phyloP scores from a whole-genome alignment of 345 rosid species.

The Populus simonii region DNA sequence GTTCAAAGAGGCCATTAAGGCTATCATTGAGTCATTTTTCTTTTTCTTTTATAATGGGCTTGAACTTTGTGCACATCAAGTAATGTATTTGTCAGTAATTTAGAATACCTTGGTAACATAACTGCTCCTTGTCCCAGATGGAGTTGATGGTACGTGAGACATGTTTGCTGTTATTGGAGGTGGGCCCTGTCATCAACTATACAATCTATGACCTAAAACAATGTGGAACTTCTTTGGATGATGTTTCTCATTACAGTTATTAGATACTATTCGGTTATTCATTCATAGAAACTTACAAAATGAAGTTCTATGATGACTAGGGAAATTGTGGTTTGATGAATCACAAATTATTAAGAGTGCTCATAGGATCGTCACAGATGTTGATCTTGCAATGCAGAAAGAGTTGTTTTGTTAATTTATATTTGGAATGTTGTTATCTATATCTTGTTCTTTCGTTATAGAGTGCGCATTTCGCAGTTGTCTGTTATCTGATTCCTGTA shows the following conservation, averaged over 20 bases:
- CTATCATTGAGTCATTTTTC: not conserved
- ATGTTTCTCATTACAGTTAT: not conserved
- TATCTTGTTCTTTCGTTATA: not conserved
- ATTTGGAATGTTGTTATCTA: not conserved
- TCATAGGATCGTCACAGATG: not conserved
- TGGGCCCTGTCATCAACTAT: slow-evolving; percentile 52
- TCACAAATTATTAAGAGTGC: not conserved
- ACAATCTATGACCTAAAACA: slow-evolving; percentile 19
- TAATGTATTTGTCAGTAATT: slow-evolving; percentile 17
- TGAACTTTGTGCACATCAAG: slow-evolving; percentile 15
- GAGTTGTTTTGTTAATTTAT: not conserved
- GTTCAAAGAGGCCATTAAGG: not conserved
- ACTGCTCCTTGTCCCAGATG: slow-evolving; percentile 94
- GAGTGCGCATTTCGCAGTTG: not conserved
- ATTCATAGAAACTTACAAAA: not conserved
- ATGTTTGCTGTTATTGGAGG: slow-evolving; percentile 69
- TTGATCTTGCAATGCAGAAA: not conserved
- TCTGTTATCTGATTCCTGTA: slow-evolving; percentile 24
- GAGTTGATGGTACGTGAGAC: slow-evolving; percentile 93
- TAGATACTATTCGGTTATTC: not conserved
- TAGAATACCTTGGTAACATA: slow-evolving; percentile 37
- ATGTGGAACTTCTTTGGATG: slow-evolving; percentile 7
- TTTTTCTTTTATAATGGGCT: not conserved
- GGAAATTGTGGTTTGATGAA: not conserved
- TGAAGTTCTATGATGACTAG: not conserved